These are phyloP conservation scores for Phalaenopsis aphrodite DNA, from an alignment of 106 monocot genomes.

Conservation along the genomic window DNA sequence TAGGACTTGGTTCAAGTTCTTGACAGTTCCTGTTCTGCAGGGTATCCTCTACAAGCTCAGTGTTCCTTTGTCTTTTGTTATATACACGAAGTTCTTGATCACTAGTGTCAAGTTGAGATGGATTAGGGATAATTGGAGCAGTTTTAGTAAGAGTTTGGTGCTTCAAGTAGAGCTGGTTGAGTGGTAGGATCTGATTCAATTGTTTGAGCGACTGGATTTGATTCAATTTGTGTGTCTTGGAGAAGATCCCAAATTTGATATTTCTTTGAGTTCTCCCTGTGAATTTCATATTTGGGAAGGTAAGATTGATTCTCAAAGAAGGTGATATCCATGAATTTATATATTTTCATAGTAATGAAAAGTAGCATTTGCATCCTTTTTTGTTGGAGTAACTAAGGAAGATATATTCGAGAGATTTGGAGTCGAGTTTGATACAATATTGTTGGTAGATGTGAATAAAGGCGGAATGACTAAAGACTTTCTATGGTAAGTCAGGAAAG, in stretches of 20 bases:
- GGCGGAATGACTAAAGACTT: too few relatives aligned
- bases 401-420: too few relatives aligned
- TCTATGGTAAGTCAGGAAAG: too few relatives aligned
- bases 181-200: neutral
- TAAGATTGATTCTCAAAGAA: constrained; percentile 2
- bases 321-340: neutral
- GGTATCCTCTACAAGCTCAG: neutral
- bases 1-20: too few relatives aligned
- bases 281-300: neutral
- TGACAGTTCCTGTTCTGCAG: neutral
- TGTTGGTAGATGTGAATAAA: too few relatives aligned
- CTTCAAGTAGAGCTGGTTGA: neutral
- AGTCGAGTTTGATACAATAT: too few relatives aligned
- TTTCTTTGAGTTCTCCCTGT: neutral
- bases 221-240: neutral
- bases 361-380: too few relatives aligned
- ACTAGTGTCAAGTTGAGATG: too few relatives aligned
- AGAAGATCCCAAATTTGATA: neutral
- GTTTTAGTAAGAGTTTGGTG: neutral
- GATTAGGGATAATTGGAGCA: neutral
- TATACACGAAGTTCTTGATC: too few relatives aligned
- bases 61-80: neutral
- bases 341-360: neutral
- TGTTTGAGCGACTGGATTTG: neutral
- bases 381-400: too few relatives aligned